Percentiles rank a stretch among this genome's conserved stretches.
phyloP scores from a whole-genome alignment of 2,329 filamentous ascomycete species.

The Fusarium piperis region DNA sequence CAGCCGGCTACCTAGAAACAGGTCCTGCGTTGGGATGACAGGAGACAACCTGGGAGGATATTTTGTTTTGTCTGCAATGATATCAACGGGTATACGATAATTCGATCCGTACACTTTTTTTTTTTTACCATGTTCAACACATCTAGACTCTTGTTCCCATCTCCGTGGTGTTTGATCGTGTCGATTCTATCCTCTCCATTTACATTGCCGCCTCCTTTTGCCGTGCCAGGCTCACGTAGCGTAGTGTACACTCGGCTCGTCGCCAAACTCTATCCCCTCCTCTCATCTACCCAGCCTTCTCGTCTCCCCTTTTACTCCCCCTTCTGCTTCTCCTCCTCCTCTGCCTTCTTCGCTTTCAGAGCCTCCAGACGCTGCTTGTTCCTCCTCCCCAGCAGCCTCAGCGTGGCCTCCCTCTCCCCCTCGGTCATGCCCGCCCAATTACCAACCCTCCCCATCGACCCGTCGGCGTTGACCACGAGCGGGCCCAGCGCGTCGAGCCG shows the following conservation, averaged over 20 bases:
- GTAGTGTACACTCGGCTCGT: neutral
- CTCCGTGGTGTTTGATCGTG: neutral
- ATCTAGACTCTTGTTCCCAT: neutral
- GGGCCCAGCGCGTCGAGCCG: slow-evolving; percentile 76
- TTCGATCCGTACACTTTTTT: slow-evolving; percentile 34
- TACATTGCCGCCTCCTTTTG: neutral
- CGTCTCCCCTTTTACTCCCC: neutral
- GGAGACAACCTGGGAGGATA: slow-evolving; percentile 18
- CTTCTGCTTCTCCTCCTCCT: slow-evolving; percentile 16
- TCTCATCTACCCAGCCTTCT: neutral
- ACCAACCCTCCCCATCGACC: slow-evolving; percentile 73
- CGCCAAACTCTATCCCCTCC: neutral
- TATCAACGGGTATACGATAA: slow-evolving; percentile 42
- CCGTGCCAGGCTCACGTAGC: neutral
- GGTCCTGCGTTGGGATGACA: slow-evolving; percentile 16
- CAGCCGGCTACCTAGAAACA: slow-evolving; percentile 28
- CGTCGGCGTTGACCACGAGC: slow-evolving; percentile 78
- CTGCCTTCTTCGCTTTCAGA: slow-evolving; percentile 48
- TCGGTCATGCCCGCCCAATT: slow-evolving; percentile 80
- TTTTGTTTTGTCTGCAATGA: slow-evolving; percentile 40
- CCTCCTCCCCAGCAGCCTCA: slow-evolving; percentile 73
- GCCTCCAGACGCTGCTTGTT: slow-evolving; percentile 71
- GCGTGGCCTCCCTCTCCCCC: slow-evolving; percentile 72
- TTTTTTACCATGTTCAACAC: slow-evolving; percentile 27
- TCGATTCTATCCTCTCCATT: neutral